Base-by-base conservation (phyloP, 768 basidiomycete genomes). In the Lactifluus rugatus region DNA sequence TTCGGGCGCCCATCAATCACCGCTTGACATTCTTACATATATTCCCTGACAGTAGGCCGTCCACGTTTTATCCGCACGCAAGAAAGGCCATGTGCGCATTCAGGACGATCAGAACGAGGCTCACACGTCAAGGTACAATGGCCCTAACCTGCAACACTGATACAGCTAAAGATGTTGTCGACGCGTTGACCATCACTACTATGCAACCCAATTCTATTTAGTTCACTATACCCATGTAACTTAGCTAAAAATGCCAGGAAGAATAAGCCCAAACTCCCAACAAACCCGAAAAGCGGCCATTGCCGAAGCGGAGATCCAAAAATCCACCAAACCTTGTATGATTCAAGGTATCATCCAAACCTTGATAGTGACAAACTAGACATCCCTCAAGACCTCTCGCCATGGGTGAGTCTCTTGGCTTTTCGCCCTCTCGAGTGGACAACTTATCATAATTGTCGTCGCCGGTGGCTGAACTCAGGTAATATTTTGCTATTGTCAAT, bases 351-450 rank as follows among this genome's bases (percentile, higher is more conserved):
- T 62, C 61, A 64, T 62, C 63, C 48, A 64, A 64, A 62, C 63
- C 32, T 62, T 64, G 61, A 60, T 62, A 45, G 48, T 36, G 42
- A 63, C 60, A 57, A 67, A 63, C 60, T 37, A 67, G 74, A 69
- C 71, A 74, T 78, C 78, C 81, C 77, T 84, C 83, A 85, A 86
- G 80, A 81, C 82, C 75, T 68, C 74, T 76, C 77, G 76, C 75
- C 75, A 89, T 88, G 87, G 86, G 87, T 87, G 56, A 76, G 84
- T 32, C 42, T 63, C 54, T 54, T 69, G 59, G 55, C 23, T 41
- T 55, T 23, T 39, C 36, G 25, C 34, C 45, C 6, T 34, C 23
- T n/a, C 14, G 5, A 21, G 3, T n/a, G 26, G 32, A 2, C 5
- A 13, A 11, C 32, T 41, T 16, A 26, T 34, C 26, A 7, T 9